Evolutionary conservation across 768 basidiomycete species (phyloP).

Genomic region (Mycena indigotica): DNA sequence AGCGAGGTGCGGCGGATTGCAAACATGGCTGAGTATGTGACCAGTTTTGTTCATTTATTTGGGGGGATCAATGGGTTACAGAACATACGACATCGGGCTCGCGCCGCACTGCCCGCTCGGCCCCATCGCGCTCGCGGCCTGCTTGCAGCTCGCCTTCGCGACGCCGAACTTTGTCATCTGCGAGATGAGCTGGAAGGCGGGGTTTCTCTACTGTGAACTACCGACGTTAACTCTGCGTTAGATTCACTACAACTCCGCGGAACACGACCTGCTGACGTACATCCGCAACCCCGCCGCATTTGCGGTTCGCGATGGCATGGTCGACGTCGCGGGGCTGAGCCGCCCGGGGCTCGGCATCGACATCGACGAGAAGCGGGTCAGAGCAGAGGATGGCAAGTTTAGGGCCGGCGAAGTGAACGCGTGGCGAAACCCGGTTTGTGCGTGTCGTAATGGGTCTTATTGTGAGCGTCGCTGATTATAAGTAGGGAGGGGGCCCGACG

Average conservation of each 20-base stretch:
- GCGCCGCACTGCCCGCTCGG: conserved; percentile 76
- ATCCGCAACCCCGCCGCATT: conserved; percentile 55
- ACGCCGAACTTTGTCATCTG: conserved; percentile 45
- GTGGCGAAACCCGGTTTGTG: conserved; percentile 45
- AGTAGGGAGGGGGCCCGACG: conserved; percentile 40
- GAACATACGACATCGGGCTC: conserved; percentile 71
- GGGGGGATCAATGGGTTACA: conserved; percentile 40
- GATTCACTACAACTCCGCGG: conserved; percentile 66
- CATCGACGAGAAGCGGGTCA: conserved; percentile 60
- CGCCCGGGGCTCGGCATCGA: conserved; percentile 64
- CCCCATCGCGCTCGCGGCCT: conserved; percentile 72
- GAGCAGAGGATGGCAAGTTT: conserved; percentile 21
- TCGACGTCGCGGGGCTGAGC: conserved; percentile 37
- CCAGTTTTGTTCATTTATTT: background rate
- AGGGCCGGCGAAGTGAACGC: conserved; percentile 26
- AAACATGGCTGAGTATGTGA: conserved; percentile 41
- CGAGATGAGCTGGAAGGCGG: conserved; percentile 64
- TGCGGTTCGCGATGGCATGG: conserved; percentile 55
- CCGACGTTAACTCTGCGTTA: too few species aligned
- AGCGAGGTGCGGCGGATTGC: conserved; percentile 38
- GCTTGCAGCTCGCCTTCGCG: conserved; percentile 61
- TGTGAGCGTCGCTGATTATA: background rate
- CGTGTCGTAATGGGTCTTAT: background rate
- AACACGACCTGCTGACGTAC: conserved; percentile 64
- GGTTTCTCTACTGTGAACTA: too few species aligned